These are phyloP conservation scores for Lagenaria siceraria DNA, from an alignment of 306 rosid species.

Conservation along the genomic window DNA sequence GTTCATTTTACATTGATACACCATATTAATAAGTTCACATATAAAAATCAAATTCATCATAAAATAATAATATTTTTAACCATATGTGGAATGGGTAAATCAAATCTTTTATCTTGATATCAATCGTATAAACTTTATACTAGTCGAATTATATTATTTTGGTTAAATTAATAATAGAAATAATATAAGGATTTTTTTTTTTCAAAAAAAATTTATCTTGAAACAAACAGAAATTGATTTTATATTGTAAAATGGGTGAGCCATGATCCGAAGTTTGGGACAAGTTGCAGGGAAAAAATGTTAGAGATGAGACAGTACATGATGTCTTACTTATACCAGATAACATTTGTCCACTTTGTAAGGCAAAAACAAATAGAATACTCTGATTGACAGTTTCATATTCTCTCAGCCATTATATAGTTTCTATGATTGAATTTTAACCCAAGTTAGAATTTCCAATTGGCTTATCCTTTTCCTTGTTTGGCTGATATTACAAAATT, in stretches of 20 bases:
- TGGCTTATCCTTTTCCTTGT: neutral
- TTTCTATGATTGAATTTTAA: neutral
- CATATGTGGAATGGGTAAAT: no score
- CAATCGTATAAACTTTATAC: no score
- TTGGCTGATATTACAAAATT: no score
- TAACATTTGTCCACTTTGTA: neutral
- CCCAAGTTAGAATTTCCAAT: neutral
- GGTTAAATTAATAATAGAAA: no score
- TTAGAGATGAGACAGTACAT: neutral
- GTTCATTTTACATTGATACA: neutral
- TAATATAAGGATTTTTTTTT: no score
- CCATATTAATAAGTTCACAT: neutral
- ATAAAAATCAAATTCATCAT: neutral
- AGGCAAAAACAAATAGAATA: neutral
- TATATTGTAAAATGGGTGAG: neutral
- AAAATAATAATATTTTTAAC: no score
- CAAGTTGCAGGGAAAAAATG: slow-evolving; percentile 4
- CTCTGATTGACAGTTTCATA: neutral
- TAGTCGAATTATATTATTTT: no score
- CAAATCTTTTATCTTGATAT: no score
- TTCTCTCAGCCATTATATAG: neutral
- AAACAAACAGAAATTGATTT: neutral
- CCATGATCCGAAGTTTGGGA: slow-evolving; percentile 2
- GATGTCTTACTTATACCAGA: neutral
- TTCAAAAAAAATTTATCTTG: no score